Evolutionary conservation across 2,329 filamentous ascomycete genomes (phyloP).

Genomic region (Malbranchea cinnamomea): DNA sequence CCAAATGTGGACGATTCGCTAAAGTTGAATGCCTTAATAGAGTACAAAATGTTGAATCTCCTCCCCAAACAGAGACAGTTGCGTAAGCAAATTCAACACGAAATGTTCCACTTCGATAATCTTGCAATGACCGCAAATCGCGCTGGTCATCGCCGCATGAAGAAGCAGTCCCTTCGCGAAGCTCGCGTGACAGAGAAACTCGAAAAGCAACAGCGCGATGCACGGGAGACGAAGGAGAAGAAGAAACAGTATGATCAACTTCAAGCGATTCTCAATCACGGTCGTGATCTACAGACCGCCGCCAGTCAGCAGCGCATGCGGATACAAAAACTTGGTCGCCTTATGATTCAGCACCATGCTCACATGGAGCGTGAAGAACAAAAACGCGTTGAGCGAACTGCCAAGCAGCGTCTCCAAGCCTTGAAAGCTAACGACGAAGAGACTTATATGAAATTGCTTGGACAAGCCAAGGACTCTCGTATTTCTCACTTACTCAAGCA

Average conservation of each 20-base stretch:
- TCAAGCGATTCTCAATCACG: constrained; percentile 69
- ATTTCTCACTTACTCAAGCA: constrained; percentile 94
- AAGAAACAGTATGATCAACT: constrained; percentile 93
- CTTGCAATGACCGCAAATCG: constrained; percentile 95
- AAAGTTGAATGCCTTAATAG: constrained; percentile 82
- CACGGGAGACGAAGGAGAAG: constrained; percentile 89
- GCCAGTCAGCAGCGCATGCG: constrained; percentile 56
- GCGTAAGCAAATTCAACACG: constrained; percentile 71
- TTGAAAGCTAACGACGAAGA: constrained; percentile 99
- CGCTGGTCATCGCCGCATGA: constrained; percentile 77
- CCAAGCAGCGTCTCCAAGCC: constrained; percentile 97
- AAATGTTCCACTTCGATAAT: constrained; percentile 93
- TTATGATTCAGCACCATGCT: constrained; percentile 82
- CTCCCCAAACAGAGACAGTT: constrained; percentile 76
- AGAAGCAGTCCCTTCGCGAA: constrained; percentile 92
- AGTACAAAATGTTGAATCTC: constrained; percentile 83
- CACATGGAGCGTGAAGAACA: constrained; percentile 99
- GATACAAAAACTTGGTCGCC: constrained; percentile 69
- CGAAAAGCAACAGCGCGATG: constrained; percentile 96
- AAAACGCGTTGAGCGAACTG: constrained; percentile 92
- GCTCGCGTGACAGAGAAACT: constrained; percentile 96
- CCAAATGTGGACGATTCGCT: constrained; percentile 58
- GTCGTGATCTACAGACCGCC: constrained; percentile 57
- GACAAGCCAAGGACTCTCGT: constrained; percentile 97
- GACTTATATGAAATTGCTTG: constrained; percentile 92